These are phyloP conservation scores for Glomus cerebriforme DNA, from an alignment of 192 early-diverging fungal genomes.

Conservation along the genomic window DNA sequence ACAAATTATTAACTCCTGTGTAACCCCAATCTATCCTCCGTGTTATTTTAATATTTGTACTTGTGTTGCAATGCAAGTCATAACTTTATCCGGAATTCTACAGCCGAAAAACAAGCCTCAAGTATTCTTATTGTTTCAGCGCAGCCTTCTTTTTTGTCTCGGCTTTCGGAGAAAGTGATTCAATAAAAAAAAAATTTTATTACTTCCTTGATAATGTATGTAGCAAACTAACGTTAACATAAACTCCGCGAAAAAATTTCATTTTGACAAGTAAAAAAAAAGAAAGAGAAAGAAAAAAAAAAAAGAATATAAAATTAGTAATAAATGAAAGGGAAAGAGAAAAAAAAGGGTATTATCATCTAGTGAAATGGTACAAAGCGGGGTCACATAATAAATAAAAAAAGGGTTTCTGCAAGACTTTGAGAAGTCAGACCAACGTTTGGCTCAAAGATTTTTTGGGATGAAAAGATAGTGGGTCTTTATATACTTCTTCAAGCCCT, in stretches of 20 bases:
- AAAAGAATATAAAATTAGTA: too few species aligned
- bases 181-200: too few species aligned
- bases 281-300: too few species aligned
- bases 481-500: constrained; percentile 15
- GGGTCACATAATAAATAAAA: background rate
- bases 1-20: too few species aligned
- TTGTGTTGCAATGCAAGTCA: too few species aligned
- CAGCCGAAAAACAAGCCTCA: background rate
- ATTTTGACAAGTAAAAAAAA: too few species aligned
- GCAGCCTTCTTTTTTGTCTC: background rate
- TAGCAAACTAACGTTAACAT: too few species aligned
- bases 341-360: background rate
- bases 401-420: background rate
- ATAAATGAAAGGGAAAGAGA: background rate
- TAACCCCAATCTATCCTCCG: too few species aligned
- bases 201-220: too few species aligned
- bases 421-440: background rate
- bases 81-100: background rate
- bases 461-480: constrained; percentile 12
- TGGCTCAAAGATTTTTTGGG: background rate
- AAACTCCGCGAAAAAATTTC: too few species aligned
- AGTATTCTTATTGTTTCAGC: background rate
- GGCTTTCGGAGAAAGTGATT: background rate
- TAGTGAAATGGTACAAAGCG: background rate
- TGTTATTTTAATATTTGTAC: too few species aligned